Evolutionary conservation across 192 early-diverging fungal genomes (phyloP).

Genomic region (Gonapodya sp.): DNA sequence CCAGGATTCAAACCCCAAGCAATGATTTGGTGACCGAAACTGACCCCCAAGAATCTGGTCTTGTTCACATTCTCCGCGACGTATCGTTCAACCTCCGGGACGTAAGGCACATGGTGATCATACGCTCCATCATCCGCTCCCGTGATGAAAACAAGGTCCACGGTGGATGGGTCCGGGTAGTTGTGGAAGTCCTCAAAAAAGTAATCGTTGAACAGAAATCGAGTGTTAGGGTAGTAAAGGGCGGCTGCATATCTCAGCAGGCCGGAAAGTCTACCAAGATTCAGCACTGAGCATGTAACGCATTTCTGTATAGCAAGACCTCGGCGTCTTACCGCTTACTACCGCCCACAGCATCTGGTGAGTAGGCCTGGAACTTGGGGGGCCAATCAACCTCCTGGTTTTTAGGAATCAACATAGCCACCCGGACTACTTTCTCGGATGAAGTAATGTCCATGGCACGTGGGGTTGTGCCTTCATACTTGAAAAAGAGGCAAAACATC

Average conservation of each 20-base stretch:
- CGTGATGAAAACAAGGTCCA: not conserved
- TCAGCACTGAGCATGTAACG: too few relatives aligned
- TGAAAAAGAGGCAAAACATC: too few relatives aligned
- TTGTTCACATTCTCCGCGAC: slow-evolving; percentile 5
- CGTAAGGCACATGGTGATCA: slow-evolving; percentile 8
- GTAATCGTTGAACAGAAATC: not conserved
- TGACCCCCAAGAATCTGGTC: not conserved
- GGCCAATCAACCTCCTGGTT: not conserved
- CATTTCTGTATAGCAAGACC: too few relatives aligned
- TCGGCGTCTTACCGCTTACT: not conserved
- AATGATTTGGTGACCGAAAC: slow-evolving; percentile 10
- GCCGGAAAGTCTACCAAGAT: not conserved
- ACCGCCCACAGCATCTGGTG: not conserved
- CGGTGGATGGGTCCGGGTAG: not conserved
- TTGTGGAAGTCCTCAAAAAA: not conserved
- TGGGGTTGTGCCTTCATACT: too few relatives aligned
- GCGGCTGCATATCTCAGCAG: not conserved
- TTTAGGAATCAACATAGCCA: not conserved
- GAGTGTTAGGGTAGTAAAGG: not conserved
- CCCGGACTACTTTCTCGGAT: not conserved
- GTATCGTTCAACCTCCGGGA: slow-evolving; percentile 2
- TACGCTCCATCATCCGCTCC: slow-evolving; percentile 7
- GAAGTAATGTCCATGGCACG: too few relatives aligned
- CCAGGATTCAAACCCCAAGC: slow-evolving; percentile 9
- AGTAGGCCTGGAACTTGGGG: not conserved